Evolutionary conservation across 768 basidiomycete genomes (phyloP).

Genomic region (Boletus rubescentipes): DNA sequence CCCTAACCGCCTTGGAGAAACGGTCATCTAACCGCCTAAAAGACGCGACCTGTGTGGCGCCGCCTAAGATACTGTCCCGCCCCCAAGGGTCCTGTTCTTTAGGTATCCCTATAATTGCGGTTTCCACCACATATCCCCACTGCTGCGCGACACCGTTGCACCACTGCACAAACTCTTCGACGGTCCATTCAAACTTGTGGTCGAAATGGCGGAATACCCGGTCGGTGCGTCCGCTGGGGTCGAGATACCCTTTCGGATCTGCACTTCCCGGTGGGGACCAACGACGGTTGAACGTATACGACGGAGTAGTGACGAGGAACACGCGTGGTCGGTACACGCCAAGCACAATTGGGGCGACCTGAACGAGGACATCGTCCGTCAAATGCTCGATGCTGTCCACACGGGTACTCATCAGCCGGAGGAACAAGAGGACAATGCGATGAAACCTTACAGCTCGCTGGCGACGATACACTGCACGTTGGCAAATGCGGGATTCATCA

Average conservation of each 20-base stretch:
- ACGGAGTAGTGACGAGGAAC: constrained; percentile 82
- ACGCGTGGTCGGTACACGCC: constrained; percentile 75
- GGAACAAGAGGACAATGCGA: background rate
- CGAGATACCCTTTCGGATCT: constrained; percentile 52
- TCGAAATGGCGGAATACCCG: constrained; percentile 79
- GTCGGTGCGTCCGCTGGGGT: constrained; percentile 74
- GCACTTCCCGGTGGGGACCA: constrained; percentile 58
- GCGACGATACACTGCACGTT: constrained; percentile 70
- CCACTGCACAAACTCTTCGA: constrained; percentile 67
- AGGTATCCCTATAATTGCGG: constrained; percentile 58
- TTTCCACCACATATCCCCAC: constrained; percentile 73
- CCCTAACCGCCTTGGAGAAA: constrained; percentile 34
- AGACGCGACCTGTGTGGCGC: constrained; percentile 64
- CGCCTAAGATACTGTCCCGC: constrained; percentile 61
- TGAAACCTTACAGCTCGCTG: constrained; percentile 70
- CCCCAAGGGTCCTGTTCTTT: constrained; percentile 67
- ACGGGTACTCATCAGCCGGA: constrained; percentile 6
- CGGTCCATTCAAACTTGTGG: constrained; percentile 90
- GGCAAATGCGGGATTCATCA: constrained; percentile 63
- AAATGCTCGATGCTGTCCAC: constrained; percentile 76
- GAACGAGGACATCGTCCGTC: constrained; percentile 51
- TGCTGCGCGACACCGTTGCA: constrained; percentile 53
- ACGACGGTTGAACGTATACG: constrained; percentile 77
- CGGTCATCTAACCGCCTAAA: constrained; percentile 52
- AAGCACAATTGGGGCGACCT: constrained; percentile 69